Evolutionary conservation across 2,329 filamentous ascomycete genomes (phyloP).

Genomic region (Fusarium xyrophilum): DNA sequence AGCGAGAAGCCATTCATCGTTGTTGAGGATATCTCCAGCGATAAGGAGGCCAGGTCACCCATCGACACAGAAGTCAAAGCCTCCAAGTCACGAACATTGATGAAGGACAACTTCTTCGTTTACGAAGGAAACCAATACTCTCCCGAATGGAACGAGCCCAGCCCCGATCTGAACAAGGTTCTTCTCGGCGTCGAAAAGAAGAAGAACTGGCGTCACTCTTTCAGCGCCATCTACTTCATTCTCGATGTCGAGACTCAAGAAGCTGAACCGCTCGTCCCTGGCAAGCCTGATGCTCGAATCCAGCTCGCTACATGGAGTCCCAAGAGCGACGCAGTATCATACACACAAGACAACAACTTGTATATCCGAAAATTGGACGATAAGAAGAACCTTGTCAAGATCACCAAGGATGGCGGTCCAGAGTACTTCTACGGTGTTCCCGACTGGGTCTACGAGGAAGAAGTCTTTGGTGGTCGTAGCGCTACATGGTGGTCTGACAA

Average conservation of each 20-base stretch:
- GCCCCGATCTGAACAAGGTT: constrained; percentile 83
- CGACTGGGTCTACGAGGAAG: constrained; percentile 92
- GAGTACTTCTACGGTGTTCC: constrained; percentile 95
- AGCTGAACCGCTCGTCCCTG: constrained; percentile 78
- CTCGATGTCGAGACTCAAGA: constrained; percentile 85
- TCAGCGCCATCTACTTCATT: constrained; percentile 85
- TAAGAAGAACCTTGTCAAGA: constrained; percentile 67
- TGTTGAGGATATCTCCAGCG: constrained; percentile 80
- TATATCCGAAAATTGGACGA: constrained; percentile 71
- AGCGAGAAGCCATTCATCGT: constrained; percentile 76
- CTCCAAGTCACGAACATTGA: constrained; percentile 70
- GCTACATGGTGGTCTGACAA: constrained; percentile 96
- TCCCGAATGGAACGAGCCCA: constrained; percentile 74
- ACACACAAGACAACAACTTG: constrained; percentile 88
- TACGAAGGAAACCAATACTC: constrained; percentile 62
- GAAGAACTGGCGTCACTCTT: constrained; percentile 90
- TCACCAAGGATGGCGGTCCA: constrained; percentile 85
- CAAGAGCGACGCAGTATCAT: constrained; percentile 84
- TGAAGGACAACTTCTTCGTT: constrained; percentile 71
- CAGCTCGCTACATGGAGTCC: constrained; percentile 93
- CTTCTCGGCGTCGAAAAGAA: constrained; percentile 76
- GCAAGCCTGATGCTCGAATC: constrained; percentile 67
- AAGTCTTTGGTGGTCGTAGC: constrained; percentile 72
- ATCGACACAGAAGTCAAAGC: constrained; percentile 43
- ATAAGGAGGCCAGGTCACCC: constrained; percentile 45